Percentiles rank a stretch among this genome's conserved stretches.
phyloP scores from a whole-genome alignment of 176 grass and related monocot species.

The Otatea glauca region DNA sequence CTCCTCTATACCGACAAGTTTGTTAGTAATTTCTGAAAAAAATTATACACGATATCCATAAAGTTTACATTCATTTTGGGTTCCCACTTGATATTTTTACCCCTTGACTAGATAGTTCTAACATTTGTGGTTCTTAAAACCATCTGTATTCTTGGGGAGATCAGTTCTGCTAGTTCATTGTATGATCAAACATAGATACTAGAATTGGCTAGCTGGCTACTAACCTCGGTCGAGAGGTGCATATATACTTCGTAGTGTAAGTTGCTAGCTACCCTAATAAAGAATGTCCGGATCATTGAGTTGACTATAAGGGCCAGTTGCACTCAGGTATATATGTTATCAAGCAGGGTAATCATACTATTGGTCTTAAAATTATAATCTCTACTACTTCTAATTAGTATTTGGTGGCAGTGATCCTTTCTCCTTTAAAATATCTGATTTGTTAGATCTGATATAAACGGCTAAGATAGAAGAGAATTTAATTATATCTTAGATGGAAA shows the following conservation, averaged over 20 bases:
- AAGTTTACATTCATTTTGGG: no score
- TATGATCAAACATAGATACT: not conserved
- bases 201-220: not conserved
- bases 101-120: no score
- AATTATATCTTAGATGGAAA: no score
- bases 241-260: not conserved
- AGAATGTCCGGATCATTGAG: not conserved
- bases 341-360: slow-evolving; percentile 45
- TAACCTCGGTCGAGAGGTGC: not conserved
- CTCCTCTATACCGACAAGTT: no score
- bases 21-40: no score
- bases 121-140: not conserved
- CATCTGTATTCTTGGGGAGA: not conserved
- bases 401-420: no score
- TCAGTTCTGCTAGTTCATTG: not conserved
- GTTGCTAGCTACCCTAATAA: not conserved
- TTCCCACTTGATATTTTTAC: no score
- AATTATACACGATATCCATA: no score
- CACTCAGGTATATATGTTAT: not conserved
- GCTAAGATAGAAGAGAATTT: no score
- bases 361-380: slow-evolving; percentile 21
- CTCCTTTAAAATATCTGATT: no score
- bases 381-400: no score
- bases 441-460: no score
- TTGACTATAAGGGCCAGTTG: slow-evolving; percentile 34